Conservation (phyloP, 768 basidiomycete genomes). For the Naganishia randhawae region DNA sequence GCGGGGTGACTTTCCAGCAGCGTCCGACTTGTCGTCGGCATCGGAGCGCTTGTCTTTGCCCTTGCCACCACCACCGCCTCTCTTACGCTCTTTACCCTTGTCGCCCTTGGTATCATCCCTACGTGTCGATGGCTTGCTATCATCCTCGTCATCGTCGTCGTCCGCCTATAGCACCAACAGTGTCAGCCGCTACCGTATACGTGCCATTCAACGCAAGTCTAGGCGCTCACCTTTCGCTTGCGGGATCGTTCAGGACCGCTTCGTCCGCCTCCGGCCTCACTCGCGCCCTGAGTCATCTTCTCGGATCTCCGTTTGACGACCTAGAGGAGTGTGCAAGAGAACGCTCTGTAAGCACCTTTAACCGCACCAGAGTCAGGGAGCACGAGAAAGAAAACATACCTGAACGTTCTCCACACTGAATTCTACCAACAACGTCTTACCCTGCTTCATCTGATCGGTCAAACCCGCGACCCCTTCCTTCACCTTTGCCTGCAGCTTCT, state of each 20-base stretch:
- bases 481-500: constrained; percentile 62
- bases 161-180: constrained; percentile 36
- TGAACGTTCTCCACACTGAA: constrained; percentile 94
- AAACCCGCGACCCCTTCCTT: constrained; percentile 46
- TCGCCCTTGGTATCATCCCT: no score
- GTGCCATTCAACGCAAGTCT: no score
- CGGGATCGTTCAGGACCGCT: constrained; percentile 22
- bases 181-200: not conserved
- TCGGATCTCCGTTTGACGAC: constrained; percentile 70
- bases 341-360: not conserved
- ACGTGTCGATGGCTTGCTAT: constrained; percentile 31
- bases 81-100: constrained; percentile 16
- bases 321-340: constrained; percentile 27
- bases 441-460: constrained; percentile 50
- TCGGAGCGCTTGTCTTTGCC: constrained; percentile 35
- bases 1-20: constrained; percentile 18
- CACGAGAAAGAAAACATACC: constrained; percentile 48
- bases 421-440: constrained; percentile 73
- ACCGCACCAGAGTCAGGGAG: no score
- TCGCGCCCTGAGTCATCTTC: constrained; percentile 42
- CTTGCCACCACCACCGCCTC: constrained; percentile 28
- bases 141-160: constrained; percentile 33
- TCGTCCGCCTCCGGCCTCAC: constrained; percentile 29
- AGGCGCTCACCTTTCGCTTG: constrained; percentile 33
- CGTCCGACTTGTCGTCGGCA: constrained; percentile 35